Base-by-base conservation (phyloP, 2,329 filamentous ascomycete genomes). In the Rhinocladiella similis region DNA sequence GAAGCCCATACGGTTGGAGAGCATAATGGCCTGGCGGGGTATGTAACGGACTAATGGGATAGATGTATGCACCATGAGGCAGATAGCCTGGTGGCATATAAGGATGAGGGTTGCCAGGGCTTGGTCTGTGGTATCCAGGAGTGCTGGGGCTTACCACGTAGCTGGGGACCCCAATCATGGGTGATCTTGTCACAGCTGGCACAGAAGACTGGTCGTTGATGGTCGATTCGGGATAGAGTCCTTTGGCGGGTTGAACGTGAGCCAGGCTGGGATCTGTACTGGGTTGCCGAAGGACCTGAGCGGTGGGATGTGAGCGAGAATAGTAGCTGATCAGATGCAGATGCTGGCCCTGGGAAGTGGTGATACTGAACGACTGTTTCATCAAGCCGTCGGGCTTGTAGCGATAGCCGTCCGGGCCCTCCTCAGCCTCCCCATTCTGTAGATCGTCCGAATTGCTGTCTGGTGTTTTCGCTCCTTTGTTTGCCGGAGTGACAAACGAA, bases 351-450 rank as follows among this genome's bases (percentile, higher is more conserved):
- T 82, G 86, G 1, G 89, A 91, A 1, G 94, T 97, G 19, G 92
- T 97, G 75, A 99, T 97, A 76, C 93, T 97, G 80, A 97, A 99
- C 0, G 94, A 97, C 75, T 99, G 94, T 82, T 99, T 99, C 91
- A 97, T 97, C 3, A 99, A 82, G 0, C 94, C 94, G 68, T 99
- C 94, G 9, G 88, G 90, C 80, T 97, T 99, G 76, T 96, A 96
- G 62, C 91, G 82, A 72, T 96, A 96, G 41, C 91, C 91, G 71
- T 96, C 91, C 0, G 90, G 90, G 7, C 84, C 84, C 63, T 83
- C 82, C 67, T 95, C 91, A 53, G 78, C 80, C 67, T 82, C 83
- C 63, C 81, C 75, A 65, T 85, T 88, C 52, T 90, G 87, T 36
- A 47, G 46, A 63, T 94, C 92, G 67, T 96, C 91, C 69, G 89